These are phyloP conservation scores for Globisporangium emineosum DNA, from an alignment of 352 stramenopile species.

Conservation along the genomic window DNA sequence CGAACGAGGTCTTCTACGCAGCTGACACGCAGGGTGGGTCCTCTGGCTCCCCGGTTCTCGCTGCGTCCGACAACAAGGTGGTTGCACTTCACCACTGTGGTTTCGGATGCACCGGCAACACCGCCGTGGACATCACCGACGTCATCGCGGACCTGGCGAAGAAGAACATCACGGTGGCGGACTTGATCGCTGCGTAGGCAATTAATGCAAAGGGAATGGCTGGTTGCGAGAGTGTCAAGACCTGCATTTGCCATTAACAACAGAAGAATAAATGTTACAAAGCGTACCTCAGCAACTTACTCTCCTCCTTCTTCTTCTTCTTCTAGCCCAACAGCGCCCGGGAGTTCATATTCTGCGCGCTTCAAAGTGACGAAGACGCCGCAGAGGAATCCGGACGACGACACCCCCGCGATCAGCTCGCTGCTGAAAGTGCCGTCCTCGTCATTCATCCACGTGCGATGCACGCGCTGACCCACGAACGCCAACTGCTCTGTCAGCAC, in stretches of 20 bases:
- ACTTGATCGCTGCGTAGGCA: not conserved
- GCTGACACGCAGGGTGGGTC: not conserved
- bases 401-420: conserved; percentile 39
- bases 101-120: not conserved
- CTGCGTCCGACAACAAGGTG: not conserved
- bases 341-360: conserved; percentile 17
- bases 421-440: conserved; percentile 26
- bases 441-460: conserved; percentile 45
- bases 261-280: not conserved
- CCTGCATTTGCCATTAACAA: not conserved
- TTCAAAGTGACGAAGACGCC: conserved; percentile 39
- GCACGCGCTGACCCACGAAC: conserved; percentile 33
- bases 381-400: conserved; percentile 30
- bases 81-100: not conserved
- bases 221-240: not conserved
- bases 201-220: not conserved
- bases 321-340: not conserved
- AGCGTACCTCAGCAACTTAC: not conserved
- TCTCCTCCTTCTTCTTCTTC: not conserved
- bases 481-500: conserved; percentile 18
- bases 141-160: not conserved
- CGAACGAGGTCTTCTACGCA: not conserved
- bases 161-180: not conserved
- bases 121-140: not conserved
- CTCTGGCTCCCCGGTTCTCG: not conserved